phyloP scores from a whole-genome alignment of 768 basidiomycete species.

The Russula abietina region DNA sequence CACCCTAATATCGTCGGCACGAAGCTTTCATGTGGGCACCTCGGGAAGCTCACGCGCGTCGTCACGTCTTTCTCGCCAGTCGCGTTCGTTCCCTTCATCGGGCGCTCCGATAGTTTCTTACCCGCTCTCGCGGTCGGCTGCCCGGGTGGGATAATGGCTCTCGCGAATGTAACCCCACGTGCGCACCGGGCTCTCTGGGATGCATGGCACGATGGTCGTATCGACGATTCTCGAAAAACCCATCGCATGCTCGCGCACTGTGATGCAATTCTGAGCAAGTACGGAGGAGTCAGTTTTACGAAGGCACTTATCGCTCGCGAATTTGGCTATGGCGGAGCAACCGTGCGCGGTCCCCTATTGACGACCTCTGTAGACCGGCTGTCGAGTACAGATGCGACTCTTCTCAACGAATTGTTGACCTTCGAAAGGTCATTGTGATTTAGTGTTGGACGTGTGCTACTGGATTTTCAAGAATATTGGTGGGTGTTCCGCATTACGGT shows the following conservation, averaged over 20 bases:
- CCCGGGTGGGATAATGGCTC: constrained; percentile 60
- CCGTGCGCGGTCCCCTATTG: constrained; percentile 29
- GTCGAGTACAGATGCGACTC: constrained; percentile 21
- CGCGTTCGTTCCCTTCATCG: constrained; percentile 68
- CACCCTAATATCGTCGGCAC: constrained; percentile 85
- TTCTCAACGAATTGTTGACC: constrained; percentile 30
- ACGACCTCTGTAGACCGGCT: constrained; percentile 22
- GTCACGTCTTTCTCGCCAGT: constrained; percentile 48
- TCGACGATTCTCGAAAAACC: constrained; percentile 52
- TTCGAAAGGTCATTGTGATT: constrained; percentile 30
- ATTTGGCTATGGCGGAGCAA: constrained; percentile 55
- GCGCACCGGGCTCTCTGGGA: constrained; percentile 17
- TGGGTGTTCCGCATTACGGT: not conserved
- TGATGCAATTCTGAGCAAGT: constrained; percentile 57
- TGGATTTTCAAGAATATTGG: not conserved
- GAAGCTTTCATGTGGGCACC: constrained; percentile 79
- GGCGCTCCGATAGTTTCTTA: constrained; percentile 64
- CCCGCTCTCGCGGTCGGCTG: constrained; percentile 57
- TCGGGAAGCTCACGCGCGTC: constrained; percentile 78
- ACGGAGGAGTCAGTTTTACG: constrained; percentile 63
- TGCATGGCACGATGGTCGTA: constrained; percentile 35
- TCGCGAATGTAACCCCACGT: constrained; percentile 45
- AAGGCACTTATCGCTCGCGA: constrained; percentile 56
- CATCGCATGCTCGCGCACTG: constrained; percentile 59
- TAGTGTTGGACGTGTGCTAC: not conserved